Conservation (phyloP, 192 early-diverging fungal species). For the Coemansia sp. region DNA sequence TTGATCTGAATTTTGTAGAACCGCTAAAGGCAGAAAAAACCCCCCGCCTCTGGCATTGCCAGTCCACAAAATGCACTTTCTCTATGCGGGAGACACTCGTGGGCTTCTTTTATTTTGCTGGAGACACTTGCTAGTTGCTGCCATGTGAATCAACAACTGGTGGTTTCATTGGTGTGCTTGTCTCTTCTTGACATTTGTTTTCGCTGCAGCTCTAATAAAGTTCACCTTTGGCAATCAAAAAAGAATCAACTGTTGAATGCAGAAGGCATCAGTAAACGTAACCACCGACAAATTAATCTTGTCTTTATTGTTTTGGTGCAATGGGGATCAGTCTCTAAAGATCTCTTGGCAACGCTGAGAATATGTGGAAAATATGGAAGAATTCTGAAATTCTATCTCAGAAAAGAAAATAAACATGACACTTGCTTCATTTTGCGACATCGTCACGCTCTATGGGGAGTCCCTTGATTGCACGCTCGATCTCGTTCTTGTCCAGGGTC, state of each 20-base stretch:
- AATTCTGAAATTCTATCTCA: not conserved
- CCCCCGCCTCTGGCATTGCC: not conserved
- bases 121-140: not conserved
- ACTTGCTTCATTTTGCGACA: conserved; percentile 6
- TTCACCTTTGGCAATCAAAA: not conserved
- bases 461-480: conserved; percentile 59
- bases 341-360: not conserved
- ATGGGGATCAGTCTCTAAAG: not conserved
- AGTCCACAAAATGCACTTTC: not conserved
- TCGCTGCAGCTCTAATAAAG: not conserved
- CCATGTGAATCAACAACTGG: not conserved
- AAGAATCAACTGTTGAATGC: not conserved
- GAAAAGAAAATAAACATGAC: no score
- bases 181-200: not conserved
- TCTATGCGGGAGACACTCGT: not conserved
- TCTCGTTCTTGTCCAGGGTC: conserved; percentile 87
- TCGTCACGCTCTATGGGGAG: conserved; percentile 50
- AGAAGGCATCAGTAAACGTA: not conserved
- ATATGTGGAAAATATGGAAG: not conserved
- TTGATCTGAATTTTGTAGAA: not conserved
- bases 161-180: not conserved
- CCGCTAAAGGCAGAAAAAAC: not conserved
- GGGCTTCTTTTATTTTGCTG: not conserved
- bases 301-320: not conserved
- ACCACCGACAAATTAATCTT: not conserved